These are phyloP conservation scores for Epichloe coenophiala DNA, from an alignment of 2,329 filamentous ascomycete genomes.

Conservation along the genomic window DNA sequence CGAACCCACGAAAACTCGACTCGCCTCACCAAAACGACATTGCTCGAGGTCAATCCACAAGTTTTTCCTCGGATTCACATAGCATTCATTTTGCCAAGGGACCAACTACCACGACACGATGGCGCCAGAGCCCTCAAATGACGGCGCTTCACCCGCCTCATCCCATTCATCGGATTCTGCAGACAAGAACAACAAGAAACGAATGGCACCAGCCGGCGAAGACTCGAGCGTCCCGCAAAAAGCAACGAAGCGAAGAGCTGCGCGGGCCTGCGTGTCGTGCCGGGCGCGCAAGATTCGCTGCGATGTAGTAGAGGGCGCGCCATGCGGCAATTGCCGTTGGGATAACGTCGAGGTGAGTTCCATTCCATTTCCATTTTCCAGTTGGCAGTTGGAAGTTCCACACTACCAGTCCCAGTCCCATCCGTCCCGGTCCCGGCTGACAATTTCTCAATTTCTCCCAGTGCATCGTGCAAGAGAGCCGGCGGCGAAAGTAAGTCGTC, in stretches of 20 bases:
- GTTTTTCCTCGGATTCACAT: neutral
- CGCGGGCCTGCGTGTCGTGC: slow-evolving; percentile 81
- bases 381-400: too few relatives aligned
- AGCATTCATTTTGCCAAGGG: neutral
- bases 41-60: too few relatives aligned
- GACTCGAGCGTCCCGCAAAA: slow-evolving; percentile 26
- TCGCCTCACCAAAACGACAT: too few relatives aligned
- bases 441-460: slow-evolving; percentile 7
- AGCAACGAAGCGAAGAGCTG: slow-evolving; percentile 66
- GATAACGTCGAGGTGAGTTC: slow-evolving; percentile 52
- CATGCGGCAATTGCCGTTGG: slow-evolving; percentile 77
- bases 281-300: slow-evolving; percentile 83
- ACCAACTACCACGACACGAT: slow-evolving; percentile 2
- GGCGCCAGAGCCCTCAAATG: slow-evolving; percentile 12
- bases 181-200: slow-evolving; percentile 19
- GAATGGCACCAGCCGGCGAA: slow-evolving; percentile 17
- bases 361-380: neutral
- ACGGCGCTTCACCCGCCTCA: slow-evolving; percentile 17
- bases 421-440: neutral
- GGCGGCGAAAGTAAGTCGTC: slow-evolving; percentile 64
- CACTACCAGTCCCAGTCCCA: neutral
- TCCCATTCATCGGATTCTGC: slow-evolving; percentile 13
- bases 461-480: slow-evolving; percentile 67
- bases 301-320: slow-evolving; percentile 80
- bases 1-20: neutral